Base-by-base conservation (phyloP, 345 rosid genomes). In the Dimocarpus longan region DNA sequence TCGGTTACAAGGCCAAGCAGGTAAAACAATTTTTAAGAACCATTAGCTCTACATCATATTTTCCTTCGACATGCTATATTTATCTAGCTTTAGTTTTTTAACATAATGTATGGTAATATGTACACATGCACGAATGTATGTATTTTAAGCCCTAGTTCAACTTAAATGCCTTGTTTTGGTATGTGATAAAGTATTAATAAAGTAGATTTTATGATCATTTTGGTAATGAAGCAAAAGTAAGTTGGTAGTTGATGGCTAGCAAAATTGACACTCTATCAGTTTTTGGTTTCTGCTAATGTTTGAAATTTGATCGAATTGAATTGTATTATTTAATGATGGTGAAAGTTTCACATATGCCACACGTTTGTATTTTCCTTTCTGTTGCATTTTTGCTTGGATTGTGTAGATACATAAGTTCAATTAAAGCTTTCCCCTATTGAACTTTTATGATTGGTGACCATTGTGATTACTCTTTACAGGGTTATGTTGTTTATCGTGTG, bases 1-100 rank as follows among this genome's bases (percentile, higher is more conserved):
- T 94, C 68, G 99, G 98, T 40, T 97, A 94, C 93, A 97, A 97
- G 85, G 99, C 99, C 82, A 97, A 97, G 86, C 98, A 97, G 98
- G 99, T 94, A 37, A 13, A 7, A 7, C 10, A 0, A 1, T 48
- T 10, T 50, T 50, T 50, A 1, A 12, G 13, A 50, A 4, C 3
- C 56, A 50, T 11, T 11, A 50, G 3, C 56, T 50, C 10, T 50
- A 48, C 13, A 11, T 10, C 13, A 1, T 48, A 48, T 48, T 48
- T 3, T 50, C 56, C 0, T 50, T 15, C 5, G 1, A 15, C 13
- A 50, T 4, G 15, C 56, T 15, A 5, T 18, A 13, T 2, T 57
- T 3, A 15, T 43, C 52, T 26, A 21, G 59, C n/a, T 48, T 46
- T 24, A 70, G 39, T 70, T 15, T 21, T 70, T 32, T 32, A 1